phyloP scores from a whole-genome alignment of 2,329 filamentous ascomycete species.

The Penicillium polonicum region DNA sequence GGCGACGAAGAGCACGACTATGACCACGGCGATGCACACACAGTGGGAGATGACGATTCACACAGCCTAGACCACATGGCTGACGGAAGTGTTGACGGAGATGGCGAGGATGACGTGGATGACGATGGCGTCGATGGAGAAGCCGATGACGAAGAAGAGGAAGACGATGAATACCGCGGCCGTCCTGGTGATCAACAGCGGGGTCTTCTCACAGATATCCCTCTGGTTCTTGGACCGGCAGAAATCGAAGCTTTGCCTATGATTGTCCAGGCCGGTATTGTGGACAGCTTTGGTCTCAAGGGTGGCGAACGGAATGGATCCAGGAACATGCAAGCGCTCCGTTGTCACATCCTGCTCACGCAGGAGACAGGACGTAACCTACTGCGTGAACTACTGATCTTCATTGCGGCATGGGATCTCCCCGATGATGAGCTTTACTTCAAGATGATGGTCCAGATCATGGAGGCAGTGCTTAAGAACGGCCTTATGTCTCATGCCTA shows the following conservation, averaged over 20 bases:
- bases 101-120: constrained; percentile 55
- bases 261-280: constrained; percentile 94
- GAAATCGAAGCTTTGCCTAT: constrained; percentile 96
- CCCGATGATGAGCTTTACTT: constrained; percentile 92
- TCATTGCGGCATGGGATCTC: constrained; percentile 95
- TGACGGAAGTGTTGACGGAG: constrained; percentile 49
- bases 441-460: constrained; percentile 93
- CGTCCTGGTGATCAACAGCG: constrained; percentile 57
- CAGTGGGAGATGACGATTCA: constrained; percentile 44
- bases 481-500: constrained; percentile 89
- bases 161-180: constrained; percentile 53
- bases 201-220: constrained; percentile 87
- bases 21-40: constrained; percentile 42
- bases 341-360: constrained; percentile 85
- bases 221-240: constrained; percentile 87
- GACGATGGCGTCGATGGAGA: constrained; percentile 52
- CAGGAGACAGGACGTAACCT: constrained; percentile 89
- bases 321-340: constrained; percentile 81
- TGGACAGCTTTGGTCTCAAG: constrained; percentile 72
- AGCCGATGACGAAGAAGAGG: constrained; percentile 52
- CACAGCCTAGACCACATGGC: constrained; percentile 45
- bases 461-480: constrained; percentile 86
- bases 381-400: constrained; percentile 85
- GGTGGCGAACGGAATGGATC: constrained; percentile 60
- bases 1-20: constrained; percentile 40